Conservation (phyloP, 2,329 filamentous ascomycete genomes). For the Colletotrichum tofieldiae region DNA sequence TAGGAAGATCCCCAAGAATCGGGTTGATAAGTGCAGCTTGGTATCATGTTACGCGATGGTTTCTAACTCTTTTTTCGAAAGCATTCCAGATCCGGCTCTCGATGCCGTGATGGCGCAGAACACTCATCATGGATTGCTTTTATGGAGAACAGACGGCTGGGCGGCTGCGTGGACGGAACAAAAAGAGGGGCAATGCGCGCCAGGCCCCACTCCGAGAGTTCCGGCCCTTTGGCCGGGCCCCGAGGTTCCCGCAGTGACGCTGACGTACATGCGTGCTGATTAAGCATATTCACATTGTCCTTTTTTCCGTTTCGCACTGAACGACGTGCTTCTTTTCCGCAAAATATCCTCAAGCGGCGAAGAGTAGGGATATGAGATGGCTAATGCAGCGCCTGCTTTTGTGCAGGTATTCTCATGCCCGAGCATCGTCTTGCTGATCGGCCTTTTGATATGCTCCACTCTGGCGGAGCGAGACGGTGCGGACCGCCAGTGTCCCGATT, state of each 20-base stretch:
- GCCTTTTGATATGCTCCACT: conserved; percentile 22
- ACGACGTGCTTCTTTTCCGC: background rate
- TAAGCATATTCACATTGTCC: conserved; percentile 18
- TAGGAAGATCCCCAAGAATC: no score
- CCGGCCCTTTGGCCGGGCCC: conserved; percentile 1
- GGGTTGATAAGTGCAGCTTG: background rate
- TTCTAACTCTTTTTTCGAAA: no score
- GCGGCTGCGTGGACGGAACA: background rate
- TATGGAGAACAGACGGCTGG: background rate
- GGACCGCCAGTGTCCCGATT: conserved; percentile 47
- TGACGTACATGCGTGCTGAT: conserved; percentile 23
- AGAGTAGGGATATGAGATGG: conserved; percentile 7
- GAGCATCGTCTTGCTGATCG: conserved; percentile 13
- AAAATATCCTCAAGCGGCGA: background rate
- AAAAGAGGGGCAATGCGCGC: background rate
- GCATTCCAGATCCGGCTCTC: background rate
- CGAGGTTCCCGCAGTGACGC: conserved; percentile 1
- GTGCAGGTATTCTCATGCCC: conserved; percentile 5
- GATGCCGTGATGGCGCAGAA: background rate
- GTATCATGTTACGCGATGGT: background rate
- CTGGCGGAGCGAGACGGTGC: conserved; percentile 29
- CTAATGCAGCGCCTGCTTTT: conserved; percentile 1
- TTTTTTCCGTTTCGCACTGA: conserved; percentile 1
- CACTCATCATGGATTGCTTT: background rate
- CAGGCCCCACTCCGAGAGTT: conserved; percentile 28